Percentiles rank a stretch among this genome's conserved stretches.
These are phyloP conservation scores for Pichia thaimueangensis DNA, from an alignment of 805 yeast genomes.

Conservation along the genomic window DNA sequence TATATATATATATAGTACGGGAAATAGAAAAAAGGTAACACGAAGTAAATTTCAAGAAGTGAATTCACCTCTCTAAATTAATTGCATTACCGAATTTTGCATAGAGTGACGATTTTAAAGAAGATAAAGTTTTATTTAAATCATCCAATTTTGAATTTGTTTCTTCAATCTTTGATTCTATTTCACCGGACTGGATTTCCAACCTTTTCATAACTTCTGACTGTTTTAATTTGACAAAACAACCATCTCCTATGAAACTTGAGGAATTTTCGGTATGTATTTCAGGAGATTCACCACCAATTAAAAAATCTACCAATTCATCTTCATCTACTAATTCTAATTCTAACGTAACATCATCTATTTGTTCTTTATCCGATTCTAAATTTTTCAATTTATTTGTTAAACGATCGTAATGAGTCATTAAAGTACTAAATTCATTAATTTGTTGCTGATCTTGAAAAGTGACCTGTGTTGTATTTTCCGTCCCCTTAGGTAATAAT, in stretches of 20 bases:
- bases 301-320: constrained; percentile 63
- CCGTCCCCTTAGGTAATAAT: constrained; percentile 47
- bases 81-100: constrained; percentile 87
- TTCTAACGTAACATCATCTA: constrained; percentile 81
- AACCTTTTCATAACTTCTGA: constrained; percentile 59
- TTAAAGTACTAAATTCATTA: constrained; percentile 80
- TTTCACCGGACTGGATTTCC: constrained; percentile 51
- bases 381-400: constrained; percentile 41
- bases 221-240: constrained; percentile 65
- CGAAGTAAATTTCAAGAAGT: background rate
- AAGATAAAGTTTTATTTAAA: constrained; percentile 48
- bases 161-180: constrained; percentile 44
- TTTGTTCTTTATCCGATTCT: constrained; percentile 72
- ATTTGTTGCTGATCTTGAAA: constrained; percentile 88
- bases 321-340: constrained; percentile 80
- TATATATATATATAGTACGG: background rate
- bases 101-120: constrained; percentile 68
- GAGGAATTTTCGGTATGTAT: constrained; percentile 47
- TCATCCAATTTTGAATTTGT: constrained; percentile 43
- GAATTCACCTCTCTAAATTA: constrained; percentile 58
- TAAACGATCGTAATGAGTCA: constrained; percentile 59
- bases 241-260: constrained; percentile 76
- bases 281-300: constrained; percentile 51
- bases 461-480: constrained; percentile 52
- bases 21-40: background rate